These are phyloP conservation scores for Globisporangium irregulare DNA, from an alignment of 352 stramenopile genomes.

Conservation along the genomic window DNA sequence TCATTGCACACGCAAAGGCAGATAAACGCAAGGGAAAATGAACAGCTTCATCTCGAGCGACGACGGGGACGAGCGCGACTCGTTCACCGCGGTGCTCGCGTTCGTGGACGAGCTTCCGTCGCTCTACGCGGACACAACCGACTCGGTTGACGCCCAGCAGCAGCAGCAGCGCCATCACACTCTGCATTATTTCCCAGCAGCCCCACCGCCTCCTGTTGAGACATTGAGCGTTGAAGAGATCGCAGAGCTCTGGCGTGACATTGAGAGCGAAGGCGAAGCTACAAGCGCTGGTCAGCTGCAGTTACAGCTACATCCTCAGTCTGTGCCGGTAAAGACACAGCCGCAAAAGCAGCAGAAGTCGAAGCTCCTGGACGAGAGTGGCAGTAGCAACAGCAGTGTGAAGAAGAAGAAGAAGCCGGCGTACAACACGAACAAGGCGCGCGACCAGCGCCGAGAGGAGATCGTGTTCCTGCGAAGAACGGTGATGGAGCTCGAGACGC, in stretches of 20 bases:
- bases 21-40: not conserved
- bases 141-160: not conserved
- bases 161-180: not conserved
- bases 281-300: not conserved
- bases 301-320: not conserved
- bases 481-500: constrained; percentile 29
- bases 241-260: not conserved
- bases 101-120: not conserved
- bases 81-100: not conserved
- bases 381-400: not conserved
- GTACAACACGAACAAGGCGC: constrained; percentile 12
- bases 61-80: not conserved
- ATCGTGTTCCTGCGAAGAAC: constrained; percentile 33
- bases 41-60: not conserved
- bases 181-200: not conserved
- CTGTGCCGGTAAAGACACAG: not conserved
- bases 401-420: not conserved
- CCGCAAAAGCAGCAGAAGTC: not conserved
- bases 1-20: not conserved
- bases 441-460: constrained; percentile 33
- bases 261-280: not conserved
- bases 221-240: not conserved
- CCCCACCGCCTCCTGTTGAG: not conserved
- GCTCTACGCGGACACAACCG: not conserved
- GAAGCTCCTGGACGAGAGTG: not conserved